A percentile compares a stretch with the other conserved stretches of the same genome.
Evolutionary conservation across 1,284 basidiomycete species (phyloP).

Genomic region (Chondrostereum purpureum): DNA sequence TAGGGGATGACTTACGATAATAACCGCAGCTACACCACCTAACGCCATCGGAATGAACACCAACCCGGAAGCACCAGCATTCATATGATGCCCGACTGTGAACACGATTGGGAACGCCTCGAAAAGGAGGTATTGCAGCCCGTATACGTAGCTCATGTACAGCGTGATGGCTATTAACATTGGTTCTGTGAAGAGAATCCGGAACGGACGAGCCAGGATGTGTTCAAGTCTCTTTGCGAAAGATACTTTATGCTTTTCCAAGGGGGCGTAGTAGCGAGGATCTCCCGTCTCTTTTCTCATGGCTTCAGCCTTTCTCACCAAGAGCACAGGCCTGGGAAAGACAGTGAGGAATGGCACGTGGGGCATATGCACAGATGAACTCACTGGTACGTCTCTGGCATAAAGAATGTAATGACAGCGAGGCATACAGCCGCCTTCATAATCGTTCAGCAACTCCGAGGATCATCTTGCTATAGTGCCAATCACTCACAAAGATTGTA

Average conservation of each 20-base stretch:
- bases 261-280: conserved; percentile 48
- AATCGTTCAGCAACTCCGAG: neutral
- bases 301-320: conserved; percentile 38
- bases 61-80: conserved; percentile 40
- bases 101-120: conserved; percentile 59
- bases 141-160: conserved; percentile 63
- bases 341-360: conserved; percentile 2
- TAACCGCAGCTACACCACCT: conserved; percentile 45
- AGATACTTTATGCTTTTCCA: conserved; percentile 36
- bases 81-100: conserved; percentile 44
- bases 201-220: conserved; percentile 57
- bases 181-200: conserved; percentile 68
- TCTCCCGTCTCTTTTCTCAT: conserved; percentile 56
- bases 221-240: conserved; percentile 37
- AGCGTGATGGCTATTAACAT: conserved; percentile 69
- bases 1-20: conserved; percentile 28
- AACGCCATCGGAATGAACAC: conserved; percentile 48
- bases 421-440: conserved; percentile 38
- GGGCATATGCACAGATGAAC: conserved; percentile 13
- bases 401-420: conserved; percentile 52
- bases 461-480: neutral
- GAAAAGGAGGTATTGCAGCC: conserved; percentile 55
- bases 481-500: conserved; percentile 51
- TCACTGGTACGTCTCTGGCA: conserved; percentile 70
- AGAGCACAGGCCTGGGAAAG: conserved; percentile 42